Evolutionary conservation across 805 yeast species (phyloP), one percentile per base, ranked within the genome.

Genomic region (Hanseniaspora clermontiae): DNA sequence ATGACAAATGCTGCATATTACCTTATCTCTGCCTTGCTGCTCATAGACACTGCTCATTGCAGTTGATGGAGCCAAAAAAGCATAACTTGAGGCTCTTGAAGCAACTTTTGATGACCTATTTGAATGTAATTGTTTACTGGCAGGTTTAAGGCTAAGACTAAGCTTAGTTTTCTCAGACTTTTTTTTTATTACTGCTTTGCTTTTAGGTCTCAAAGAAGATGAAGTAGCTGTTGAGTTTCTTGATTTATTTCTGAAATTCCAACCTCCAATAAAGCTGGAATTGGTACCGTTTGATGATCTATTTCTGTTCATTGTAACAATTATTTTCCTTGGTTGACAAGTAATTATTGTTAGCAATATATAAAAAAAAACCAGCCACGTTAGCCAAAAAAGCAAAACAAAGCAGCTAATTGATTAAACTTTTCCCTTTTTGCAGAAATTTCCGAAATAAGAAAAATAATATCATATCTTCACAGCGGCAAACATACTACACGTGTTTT

Each of bases 1-100:
- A 48, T 70, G 72, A 57, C 57, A 66, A 7, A 70, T 51, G 5
- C 66, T 57, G 48, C 69, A 67, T 7, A 70, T 42, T 8, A 67
- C 61, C 12, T 61, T 61, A 9, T 63, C 59, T 11, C 51, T 49
- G 3, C 24, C 24, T n/a, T 52, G 27, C 14, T 17, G 15, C 1
- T 45, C 48, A 29, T 45, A 29, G 9, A 15, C n/a, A 11, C 20
- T 47, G 32, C 40, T 34, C 50, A 36, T 36, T 17, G 50, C 39
- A 2, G 50, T 32, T 47, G 50, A 34, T 19, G 40, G 39, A 17
- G 27, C 50, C 5, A 19, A 7, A 10, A 42, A 47, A n/a, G 40
- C 50, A 32, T 36, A 34, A 9, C 40, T 47, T 17, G 39, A 34
- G 10, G 29, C 36, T 36, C 40, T 47, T 9, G 50, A 47, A 19